These are phyloP conservation scores for Lentinula aciculospora DNA, from an alignment of 768 basidiomycete species.

Conservation along the genomic window DNA sequence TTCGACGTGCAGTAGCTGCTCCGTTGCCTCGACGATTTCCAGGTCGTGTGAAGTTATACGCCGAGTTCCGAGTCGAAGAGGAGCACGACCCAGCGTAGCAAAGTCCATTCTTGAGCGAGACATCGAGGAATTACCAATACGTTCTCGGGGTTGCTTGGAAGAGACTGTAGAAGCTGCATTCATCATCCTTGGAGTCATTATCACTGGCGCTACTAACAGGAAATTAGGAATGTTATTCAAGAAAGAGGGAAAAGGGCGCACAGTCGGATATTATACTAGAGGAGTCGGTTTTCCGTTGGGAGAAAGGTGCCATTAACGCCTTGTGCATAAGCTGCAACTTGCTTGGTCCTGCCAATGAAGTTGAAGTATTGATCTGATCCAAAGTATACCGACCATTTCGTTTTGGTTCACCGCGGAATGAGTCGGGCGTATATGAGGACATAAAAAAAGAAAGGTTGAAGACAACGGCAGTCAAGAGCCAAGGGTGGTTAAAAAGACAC, in stretches of 20 bases:
- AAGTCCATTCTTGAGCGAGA: constrained; percentile 54
- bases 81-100: constrained; percentile 74
- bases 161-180: constrained; percentile 64
- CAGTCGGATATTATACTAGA: constrained; percentile 70
- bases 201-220: constrained; percentile 72
- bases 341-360: constrained; percentile 30
- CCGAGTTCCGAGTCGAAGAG: constrained; percentile 58
- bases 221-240: neutral
- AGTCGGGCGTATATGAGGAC: constrained; percentile 31
- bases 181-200: constrained; percentile 87
- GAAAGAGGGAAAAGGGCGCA: constrained; percentile 29
- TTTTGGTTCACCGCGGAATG: constrained; percentile 25
- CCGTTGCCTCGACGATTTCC: constrained; percentile 76
- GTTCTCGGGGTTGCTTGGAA: constrained; percentile 33
- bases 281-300: constrained; percentile 62
- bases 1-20: constrained; percentile 64
- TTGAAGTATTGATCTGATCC: constrained; percentile 30
- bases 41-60: constrained; percentile 80
- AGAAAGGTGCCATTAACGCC: constrained; percentile 67
- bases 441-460: constrained; percentile 16
- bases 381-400: constrained; percentile 32
- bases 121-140: constrained; percentile 24
- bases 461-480: neutral
- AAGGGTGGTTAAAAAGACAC: neutral
- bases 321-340: constrained; percentile 64